Percentiles rank a stretch among this genome's conserved stretches.
These are phyloP conservation scores for Thymus mandschuricus DNA, from an alignment of 257 asterid genomes.

Conservation along the genomic window DNA sequence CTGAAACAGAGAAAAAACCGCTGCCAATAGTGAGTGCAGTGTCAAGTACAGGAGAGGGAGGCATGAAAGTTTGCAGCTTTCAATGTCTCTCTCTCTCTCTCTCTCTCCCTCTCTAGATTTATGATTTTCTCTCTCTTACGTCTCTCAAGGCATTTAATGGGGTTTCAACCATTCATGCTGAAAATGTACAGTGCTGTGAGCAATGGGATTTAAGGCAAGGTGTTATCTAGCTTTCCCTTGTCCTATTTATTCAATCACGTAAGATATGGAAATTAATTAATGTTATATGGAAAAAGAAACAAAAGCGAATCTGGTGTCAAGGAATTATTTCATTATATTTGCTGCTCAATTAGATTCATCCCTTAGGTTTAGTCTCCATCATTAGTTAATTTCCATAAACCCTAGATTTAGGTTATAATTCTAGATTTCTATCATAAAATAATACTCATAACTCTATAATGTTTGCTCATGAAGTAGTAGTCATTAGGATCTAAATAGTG, in stretches of 20 bases:
- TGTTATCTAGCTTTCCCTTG: conserved; percentile 21
- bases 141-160: conserved; percentile 23
- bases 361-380: neutral
- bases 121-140: conserved; percentile 31
- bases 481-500: too few relatives aligned
- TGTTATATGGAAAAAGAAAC: neutral
- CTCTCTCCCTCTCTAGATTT: conserved; percentile 32
- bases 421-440: too few relatives aligned
- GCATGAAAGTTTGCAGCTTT: conserved; percentile 67
- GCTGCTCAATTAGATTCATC: neutral
- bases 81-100: conserved; percentile 36
- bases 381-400: neutral
- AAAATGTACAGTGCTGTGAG: conserved; percentile 30
- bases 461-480: neutral
- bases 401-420: neutral
- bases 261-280: conserved; percentile 22
- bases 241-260: conserved; percentile 19
- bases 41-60: conserved; percentile 55
- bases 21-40: conserved; percentile 44
- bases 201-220: conserved; percentile 31
- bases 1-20: conserved; percentile 54
- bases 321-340: neutral
- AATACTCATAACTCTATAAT: neutral
- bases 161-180: conserved; percentile 38
- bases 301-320: neutral